Base-by-base conservation (phyloP, 371 early-diverging fungal genomes). In the Rhizomucor pusillus region DNA sequence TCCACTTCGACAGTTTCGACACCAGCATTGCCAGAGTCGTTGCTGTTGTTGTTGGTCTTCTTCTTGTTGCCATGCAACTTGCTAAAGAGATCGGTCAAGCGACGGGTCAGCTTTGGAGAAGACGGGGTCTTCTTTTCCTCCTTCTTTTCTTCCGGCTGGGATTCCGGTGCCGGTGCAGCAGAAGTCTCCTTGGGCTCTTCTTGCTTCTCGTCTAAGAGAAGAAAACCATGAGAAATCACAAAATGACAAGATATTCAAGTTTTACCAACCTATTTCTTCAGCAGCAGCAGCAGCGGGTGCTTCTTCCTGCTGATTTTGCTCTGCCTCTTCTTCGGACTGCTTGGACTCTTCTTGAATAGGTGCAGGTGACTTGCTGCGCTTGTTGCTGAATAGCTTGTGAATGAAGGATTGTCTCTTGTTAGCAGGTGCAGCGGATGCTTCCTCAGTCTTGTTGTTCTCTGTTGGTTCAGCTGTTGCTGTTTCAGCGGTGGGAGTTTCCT, bases 251-350 rank as follows among this genome's bases (percentile, higher is more conserved):
- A n/a, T n/a, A n/a, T n/a, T n/a, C n/a, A n/a, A n/a, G n/a, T n/a
- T n/a, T n/a, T n/a, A n/a, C n/a, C n/a, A n/a, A n/a, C n/a, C n/a
- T n/a, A n/a, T n/a, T n/a, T n/a, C n/a, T n/a, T n/a, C n/a, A n/a
- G n/a, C n/a, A n/a, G n/a, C n/a, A n/a, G n/a, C 45, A 37, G 37
- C 37, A 37, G 37, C 37, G 14, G 37, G 37, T 37, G 9, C 11
- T 34, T 54, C 54, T 77, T 79, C 23, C 81, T 84, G 66, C 48
- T 70, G 67, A 50, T 67, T 43, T 16, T 50, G 16, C 43, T 43
- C 44, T 34, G 54, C 18, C 44, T 54, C 54, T 33, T 25, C 43
- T 45, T 40, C n/a, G 18, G 25, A 35, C 33, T n/a, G n/a, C n/a
- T n/a, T n/a, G n/a, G n/a, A n/a, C n/a, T n/a, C n/a, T n/a, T n/a